Percentiles rank a stretch among this genome's conserved stretches.
Conservation (phyloP, 2,329 filamentous ascomycete species). For the Aspergillus candidus region DNA sequence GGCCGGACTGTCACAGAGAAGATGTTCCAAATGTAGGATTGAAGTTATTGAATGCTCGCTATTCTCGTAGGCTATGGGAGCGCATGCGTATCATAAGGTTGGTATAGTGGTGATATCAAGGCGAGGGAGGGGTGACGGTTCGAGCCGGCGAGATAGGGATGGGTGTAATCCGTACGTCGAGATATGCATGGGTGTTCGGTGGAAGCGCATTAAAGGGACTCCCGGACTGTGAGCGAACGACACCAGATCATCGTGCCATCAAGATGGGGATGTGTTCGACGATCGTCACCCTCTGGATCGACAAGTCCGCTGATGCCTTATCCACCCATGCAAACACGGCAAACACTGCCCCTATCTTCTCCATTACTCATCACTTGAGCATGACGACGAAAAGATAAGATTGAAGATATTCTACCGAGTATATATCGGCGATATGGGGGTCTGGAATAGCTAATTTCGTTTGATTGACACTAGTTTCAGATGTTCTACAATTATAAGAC, state of each 20-base stretch:
- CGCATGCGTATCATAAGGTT: neutral
- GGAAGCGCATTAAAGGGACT: too few relatives aligned
- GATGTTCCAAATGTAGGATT: neutral
- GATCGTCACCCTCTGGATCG: neutral
- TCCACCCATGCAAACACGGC: slow-evolving; percentile 17
- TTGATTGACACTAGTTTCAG: too few relatives aligned
- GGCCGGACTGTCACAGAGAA: slow-evolving; percentile 3
- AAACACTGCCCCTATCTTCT: slow-evolving; percentile 10
- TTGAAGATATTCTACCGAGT: too few relatives aligned
- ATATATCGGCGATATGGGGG: neutral
- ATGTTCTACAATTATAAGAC: too few relatives aligned
- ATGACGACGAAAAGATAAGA: neutral
- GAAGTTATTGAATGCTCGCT: neutral
- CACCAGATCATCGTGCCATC: slow-evolving; percentile 4
- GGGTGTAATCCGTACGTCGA: too few relatives aligned
- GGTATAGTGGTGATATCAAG: too few relatives aligned
- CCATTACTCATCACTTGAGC: neutral
- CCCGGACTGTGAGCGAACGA: too few relatives aligned
- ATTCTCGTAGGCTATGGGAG: neutral
- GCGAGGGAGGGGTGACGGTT: too few relatives aligned
- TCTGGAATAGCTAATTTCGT: too few relatives aligned
- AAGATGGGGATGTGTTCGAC: neutral
- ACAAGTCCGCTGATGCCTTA: slow-evolving; percentile 5
- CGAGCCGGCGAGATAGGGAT: too few relatives aligned
- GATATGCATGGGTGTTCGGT: too few relatives aligned